Evolutionary conservation across 345 rosid genomes (phyloP).

Genomic region (Euphorbia pulcherrima): DNA sequence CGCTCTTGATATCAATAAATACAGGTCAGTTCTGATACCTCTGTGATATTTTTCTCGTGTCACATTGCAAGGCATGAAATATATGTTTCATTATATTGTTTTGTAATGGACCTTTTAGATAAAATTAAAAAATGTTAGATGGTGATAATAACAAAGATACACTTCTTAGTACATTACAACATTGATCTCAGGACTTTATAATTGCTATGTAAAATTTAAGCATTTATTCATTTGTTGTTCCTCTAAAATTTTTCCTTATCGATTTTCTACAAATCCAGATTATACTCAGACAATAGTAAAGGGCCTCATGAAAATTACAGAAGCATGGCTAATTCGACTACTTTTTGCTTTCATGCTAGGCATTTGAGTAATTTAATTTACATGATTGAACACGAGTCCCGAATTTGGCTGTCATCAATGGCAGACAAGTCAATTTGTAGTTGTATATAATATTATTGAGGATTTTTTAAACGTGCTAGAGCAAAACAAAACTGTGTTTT

Average conservation of each 20-base stretch:
- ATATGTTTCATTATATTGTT: not conserved
- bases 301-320: too few species aligned
- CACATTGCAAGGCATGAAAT: not conserved
- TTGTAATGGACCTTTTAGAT: not conserved
- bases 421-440: constrained; percentile 5
- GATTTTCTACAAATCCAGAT: constrained; percentile 16
- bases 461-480: constrained; percentile 37
- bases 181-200: not conserved
- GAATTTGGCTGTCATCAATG: constrained; percentile 1
- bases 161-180: too few species aligned
- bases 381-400: too few species aligned
- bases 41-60: not conserved
- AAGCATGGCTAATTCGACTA: constrained; percentile 44
- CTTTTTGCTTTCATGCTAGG: constrained; percentile 63
- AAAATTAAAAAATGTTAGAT: not conserved
- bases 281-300: constrained; percentile 44
- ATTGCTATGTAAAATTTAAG: too few species aligned
- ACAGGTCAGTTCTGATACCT: constrained; percentile 31
- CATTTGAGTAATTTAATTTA: constrained; percentile 24
- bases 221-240: too few species aligned
- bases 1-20: constrained; percentile 25
- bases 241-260: too few species aligned
- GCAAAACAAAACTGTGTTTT: constrained; percentile 38
- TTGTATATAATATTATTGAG: constrained; percentile 3
- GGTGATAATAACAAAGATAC: too few species aligned